Conservation (phyloP, 495 filamentous ascomycete genomes). For the Tuber aestivum region DNA sequence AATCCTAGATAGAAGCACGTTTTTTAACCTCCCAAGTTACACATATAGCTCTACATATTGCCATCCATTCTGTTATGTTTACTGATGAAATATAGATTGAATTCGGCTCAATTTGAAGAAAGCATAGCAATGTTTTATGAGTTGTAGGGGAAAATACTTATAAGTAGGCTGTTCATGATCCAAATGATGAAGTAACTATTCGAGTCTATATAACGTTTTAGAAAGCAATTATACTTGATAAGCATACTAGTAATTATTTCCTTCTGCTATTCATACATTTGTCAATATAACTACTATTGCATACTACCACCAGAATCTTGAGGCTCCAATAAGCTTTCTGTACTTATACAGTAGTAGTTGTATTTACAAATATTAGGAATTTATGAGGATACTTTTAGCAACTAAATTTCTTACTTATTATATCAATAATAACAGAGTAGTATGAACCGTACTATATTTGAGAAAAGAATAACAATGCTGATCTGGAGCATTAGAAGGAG, state of each 20-base stretch:
- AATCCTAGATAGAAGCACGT: neutral
- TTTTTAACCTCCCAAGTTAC: neutral
- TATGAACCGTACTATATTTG: neutral
- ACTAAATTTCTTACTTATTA: too few species aligned
- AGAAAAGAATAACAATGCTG: neutral
- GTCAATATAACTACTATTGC: too few species aligned
- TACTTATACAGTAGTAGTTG: too few species aligned
- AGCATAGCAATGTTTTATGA: neutral
- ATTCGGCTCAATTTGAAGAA: neutral
- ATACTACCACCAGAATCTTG: too few species aligned
- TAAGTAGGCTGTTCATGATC: neutral
- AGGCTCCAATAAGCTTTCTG: too few species aligned
- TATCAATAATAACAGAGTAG: too few species aligned
- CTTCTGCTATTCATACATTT: too few species aligned
- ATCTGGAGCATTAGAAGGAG: neutral
- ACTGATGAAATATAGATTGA: constrained; percentile 9
- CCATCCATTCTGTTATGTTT: neutral
- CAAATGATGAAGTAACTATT: neutral
- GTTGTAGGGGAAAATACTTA: neutral
- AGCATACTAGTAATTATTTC: too few species aligned
- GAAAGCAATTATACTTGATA: neutral
- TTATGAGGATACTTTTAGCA: too few species aligned
- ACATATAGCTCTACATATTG: neutral
- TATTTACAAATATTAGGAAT: too few species aligned
- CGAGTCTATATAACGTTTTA: neutral